Percentiles rank a stretch among this genome's conserved stretches.
These are phyloP conservation scores for Penicillium sclerotigenum DNA, from an alignment of 2,329 filamentous ascomycete species.

Conservation along the genomic window DNA sequence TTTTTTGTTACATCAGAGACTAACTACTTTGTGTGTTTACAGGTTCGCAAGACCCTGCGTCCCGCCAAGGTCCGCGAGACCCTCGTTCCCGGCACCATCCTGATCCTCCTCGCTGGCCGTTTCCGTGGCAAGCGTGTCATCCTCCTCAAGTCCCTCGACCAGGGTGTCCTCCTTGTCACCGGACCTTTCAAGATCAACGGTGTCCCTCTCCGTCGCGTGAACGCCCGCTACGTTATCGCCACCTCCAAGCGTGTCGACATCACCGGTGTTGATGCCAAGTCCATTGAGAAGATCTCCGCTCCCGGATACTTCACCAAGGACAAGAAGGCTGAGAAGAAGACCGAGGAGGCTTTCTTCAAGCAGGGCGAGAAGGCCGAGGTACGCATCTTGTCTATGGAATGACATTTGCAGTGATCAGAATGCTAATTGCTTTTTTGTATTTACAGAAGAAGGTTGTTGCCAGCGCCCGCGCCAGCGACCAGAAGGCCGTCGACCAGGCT, in stretches of 20 bases:
- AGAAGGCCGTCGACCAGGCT: slow-evolving; percentile 98
- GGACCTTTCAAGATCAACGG: slow-evolving; percentile 99
- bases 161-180: slow-evolving; percentile 98
- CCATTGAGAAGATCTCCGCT: slow-evolving; percentile 79
- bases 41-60: slow-evolving; percentile 94
- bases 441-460: slow-evolving; percentile 92
- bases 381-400: slow-evolving; percentile 39
- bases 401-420: slow-evolving; percentile 5
- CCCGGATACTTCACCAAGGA: slow-evolving; percentile 95
- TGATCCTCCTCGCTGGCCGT: slow-evolving; percentile 98
- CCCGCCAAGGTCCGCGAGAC: slow-evolving; percentile 82
- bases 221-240: slow-evolving; percentile 51
- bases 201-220: slow-evolving; percentile 82
- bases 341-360: slow-evolving; percentile 99
- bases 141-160: slow-evolving; percentile 94
- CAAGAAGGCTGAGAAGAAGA: slow-evolving; percentile 87
- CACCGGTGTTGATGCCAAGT: slow-evolving; percentile 69
- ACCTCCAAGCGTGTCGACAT: slow-evolving; percentile 56
- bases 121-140: slow-evolving; percentile 99
- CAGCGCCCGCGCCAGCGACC: slow-evolving; percentile 89
- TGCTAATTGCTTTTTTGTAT: slow-evolving; percentile 12
- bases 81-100: slow-evolving; percentile 90
- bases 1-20: slow-evolving; percentile 15
- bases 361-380: slow-evolving; percentile 98
- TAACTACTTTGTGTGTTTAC: slow-evolving; percentile 34